A percentile compares a stretch with the other conserved stretches of the same genome.
phyloP scores from a whole-genome alignment of 73 alveolate genomes.

The Vitrella brassicaformis region DNA sequence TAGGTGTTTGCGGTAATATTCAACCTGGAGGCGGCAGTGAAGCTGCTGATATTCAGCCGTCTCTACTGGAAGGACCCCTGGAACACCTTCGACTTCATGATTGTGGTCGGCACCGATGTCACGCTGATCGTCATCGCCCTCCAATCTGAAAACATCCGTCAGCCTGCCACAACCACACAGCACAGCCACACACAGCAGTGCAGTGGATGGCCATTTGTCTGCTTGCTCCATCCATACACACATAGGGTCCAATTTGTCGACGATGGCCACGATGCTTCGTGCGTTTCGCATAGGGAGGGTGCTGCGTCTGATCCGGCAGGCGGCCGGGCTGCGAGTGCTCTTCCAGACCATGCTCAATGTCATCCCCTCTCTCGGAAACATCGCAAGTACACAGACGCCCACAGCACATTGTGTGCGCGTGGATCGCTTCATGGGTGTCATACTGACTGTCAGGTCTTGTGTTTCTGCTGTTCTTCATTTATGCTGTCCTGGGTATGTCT shows the following conservation, averaged over 20 bases:
- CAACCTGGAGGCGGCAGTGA: slow-evolving; percentile 34
- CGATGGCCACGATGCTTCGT: slow-evolving; percentile 37
- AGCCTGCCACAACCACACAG: too few relatives aligned
- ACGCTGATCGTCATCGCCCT: slow-evolving; percentile 25
- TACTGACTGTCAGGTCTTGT: too few relatives aligned
- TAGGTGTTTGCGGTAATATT: slow-evolving; percentile 31
- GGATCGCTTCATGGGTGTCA: too few relatives aligned
- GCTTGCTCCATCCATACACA: too few relatives aligned
- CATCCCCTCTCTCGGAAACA: slow-evolving; percentile 43
- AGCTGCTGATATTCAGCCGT: slow-evolving; percentile 20
- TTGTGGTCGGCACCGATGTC: slow-evolving; percentile 40
- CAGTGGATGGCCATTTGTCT: slow-evolving; percentile 3
- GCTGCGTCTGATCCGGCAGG: slow-evolving; percentile 31
- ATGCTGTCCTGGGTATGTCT: slow-evolving; percentile 38
- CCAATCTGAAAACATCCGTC: neutral
- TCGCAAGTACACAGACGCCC: too few relatives aligned
- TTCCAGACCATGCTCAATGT: slow-evolving; percentile 37
- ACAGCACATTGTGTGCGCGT: too few relatives aligned
- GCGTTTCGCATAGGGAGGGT: slow-evolving; percentile 48
- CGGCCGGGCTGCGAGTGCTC: slow-evolving; percentile 18
- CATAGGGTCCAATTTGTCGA: too few relatives aligned
- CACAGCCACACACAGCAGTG: too few relatives aligned
- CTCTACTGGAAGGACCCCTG: slow-evolving; percentile 34
- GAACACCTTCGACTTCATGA: slow-evolving; percentile 40
- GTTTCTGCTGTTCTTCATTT: slow-evolving; percentile 26